Evolutionary conservation across 805 yeast genomes (phyloP), one percentile per base, ranked within the genome.

Genomic region (Limtongia smithiae): DNA sequence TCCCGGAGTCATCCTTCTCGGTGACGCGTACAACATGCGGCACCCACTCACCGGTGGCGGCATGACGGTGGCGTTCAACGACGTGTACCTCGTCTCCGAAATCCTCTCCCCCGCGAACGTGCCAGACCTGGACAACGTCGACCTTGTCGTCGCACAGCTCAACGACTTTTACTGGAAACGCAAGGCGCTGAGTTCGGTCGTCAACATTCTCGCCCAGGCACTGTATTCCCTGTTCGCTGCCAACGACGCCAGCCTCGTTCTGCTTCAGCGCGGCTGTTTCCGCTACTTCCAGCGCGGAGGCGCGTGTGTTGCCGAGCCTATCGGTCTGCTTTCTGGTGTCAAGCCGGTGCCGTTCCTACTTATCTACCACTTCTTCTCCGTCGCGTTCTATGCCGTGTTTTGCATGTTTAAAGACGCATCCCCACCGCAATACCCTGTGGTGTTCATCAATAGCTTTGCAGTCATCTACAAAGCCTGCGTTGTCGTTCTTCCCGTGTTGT

Each of bases 31-130:
- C 60, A 93, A 93, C 67, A 93, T 93, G 97, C 78, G 98, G 66
- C 98, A 93, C 66, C 98, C 98, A 24, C 77, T 93, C 54, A 93
- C 97, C 1, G 98, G 98, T 45, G 98, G 98, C 57, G 98, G 98
- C 54, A 93, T 93, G 98, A 89, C 97, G 22, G 98, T 93, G 37
- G 97, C 96, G 1, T 72, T 93, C 52, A 85, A 82, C 64, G 98
- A 93, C 67, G 85, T 87, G 3, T 83, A 77, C 0, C 65, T 85
- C 30, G 73, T 89, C 39, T 80, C 85, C 17, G 75, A 77, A 58
- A 68, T 85, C 34, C 72, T 93, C 44, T 72, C 79, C 7, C 78
- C 83, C 46, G 61, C 75, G 44, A 21, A 71, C 1, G 77, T 80
- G 11, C 75, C 74, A 4, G 79, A 77, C 44, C 74, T 93, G 41